These are phyloP conservation scores for Eucalyptus pumila DNA, from an alignment of 345 rosid genomes.

Conservation along the genomic window DNA sequence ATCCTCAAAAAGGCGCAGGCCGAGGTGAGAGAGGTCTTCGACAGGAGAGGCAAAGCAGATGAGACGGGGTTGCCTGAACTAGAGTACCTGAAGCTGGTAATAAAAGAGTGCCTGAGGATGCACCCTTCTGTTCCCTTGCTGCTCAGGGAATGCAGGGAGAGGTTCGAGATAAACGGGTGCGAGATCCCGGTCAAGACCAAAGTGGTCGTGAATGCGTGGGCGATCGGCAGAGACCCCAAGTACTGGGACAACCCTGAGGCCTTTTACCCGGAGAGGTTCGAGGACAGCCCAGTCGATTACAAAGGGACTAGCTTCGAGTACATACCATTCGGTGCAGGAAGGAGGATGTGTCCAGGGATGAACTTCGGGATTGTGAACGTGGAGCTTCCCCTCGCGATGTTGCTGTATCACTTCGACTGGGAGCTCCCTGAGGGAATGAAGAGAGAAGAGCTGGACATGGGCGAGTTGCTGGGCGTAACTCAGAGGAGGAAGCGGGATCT, in stretches of 20 bases:
- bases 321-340: constrained; percentile 16
- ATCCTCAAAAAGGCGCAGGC: constrained; percentile 7
- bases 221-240: constrained; percentile 7
- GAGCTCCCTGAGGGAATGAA: neutral
- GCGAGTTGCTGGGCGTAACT: neutral
- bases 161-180: constrained; percentile 2
- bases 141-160: constrained; percentile 3
- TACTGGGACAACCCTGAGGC: constrained; percentile 7
- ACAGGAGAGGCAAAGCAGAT: neutral
- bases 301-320: constrained; percentile 5
- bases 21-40: constrained; percentile 6
- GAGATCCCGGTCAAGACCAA: constrained; percentile 8
- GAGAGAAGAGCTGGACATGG: neutral
- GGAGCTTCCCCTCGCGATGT: constrained; percentile 3
- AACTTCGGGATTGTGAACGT: neutral
- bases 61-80: neutral
- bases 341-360: constrained; percentile 20
- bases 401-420: constrained; percentile 14
- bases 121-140: constrained; percentile 9
- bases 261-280: constrained; percentile 13
- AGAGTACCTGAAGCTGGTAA: neutral
- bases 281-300: neutral
- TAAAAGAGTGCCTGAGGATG: constrained; percentile 21
- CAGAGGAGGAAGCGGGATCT: neutral
- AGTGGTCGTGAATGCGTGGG: constrained; percentile 15